A percentile compares a stretch with the other conserved stretches of the same genome.
These are phyloP conservation scores for Russula brevipes DNA, from an alignment of 768 basidiomycete species.

Conservation along the genomic window DNA sequence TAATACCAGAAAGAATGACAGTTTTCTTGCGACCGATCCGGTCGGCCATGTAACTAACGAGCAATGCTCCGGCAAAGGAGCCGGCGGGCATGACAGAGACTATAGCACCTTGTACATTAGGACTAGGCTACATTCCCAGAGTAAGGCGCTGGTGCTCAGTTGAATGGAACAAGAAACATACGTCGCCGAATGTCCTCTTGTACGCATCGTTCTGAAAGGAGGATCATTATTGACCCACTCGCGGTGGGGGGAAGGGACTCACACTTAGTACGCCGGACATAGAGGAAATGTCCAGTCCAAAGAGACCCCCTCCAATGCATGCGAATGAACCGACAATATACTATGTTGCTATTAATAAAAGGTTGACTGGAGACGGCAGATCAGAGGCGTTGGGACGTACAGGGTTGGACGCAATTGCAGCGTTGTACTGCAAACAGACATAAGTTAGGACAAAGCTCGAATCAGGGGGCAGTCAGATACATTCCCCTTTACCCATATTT, in stretches of 20 bases:
- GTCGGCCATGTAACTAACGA: slow-evolving; percentile 61
- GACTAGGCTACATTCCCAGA: slow-evolving; percentile 36
- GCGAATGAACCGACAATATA: slow-evolving; percentile 77
- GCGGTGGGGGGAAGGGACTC: slow-evolving; percentile 19
- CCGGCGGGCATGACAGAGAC: slow-evolving; percentile 78
- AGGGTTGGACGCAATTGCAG: slow-evolving; percentile 55
- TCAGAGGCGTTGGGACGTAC: slow-evolving; percentile 30
- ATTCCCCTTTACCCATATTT: slow-evolving; percentile 31
- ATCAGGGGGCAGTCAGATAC: slow-evolving; percentile 4
- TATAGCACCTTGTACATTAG: slow-evolving; percentile 62
- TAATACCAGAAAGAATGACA: slow-evolving; percentile 57
- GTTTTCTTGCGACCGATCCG: slow-evolving; percentile 59
- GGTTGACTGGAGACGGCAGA: background rate
- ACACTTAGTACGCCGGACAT: slow-evolving; percentile 72
- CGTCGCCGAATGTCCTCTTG: slow-evolving; percentile 31
- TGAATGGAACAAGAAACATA: slow-evolving; percentile 6
- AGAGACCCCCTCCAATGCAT: slow-evolving; percentile 75
- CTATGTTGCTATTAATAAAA: slow-evolving; percentile 34
- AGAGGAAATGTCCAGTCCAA: slow-evolving; percentile 77
- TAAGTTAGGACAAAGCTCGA: background rate
- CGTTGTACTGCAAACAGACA: slow-evolving; percentile 41
- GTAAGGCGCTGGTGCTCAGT: background rate
- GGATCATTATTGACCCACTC: background rate
- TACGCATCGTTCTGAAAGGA: slow-evolving; percentile 34
- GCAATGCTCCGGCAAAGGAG: slow-evolving; percentile 60